A percentile compares a stretch with the other conserved stretches of the same genome.
phyloP scores from a whole-genome alignment of 257 asterid genomes.

The Solanum pinnatisectum region DNA sequence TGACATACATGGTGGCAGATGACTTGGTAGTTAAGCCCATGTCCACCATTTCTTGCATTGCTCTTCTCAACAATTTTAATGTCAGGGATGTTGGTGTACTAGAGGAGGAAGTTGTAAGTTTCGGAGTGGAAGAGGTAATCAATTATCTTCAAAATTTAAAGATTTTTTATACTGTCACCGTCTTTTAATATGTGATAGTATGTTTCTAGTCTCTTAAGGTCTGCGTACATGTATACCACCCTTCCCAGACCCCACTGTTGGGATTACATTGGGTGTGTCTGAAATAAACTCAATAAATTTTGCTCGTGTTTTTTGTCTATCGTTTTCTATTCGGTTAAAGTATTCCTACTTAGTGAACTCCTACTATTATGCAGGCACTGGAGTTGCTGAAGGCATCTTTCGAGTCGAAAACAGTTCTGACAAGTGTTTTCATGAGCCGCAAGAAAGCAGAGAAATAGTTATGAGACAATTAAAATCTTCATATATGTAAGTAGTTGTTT shows the following conservation, averaged over 20 bases:
- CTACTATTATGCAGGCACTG: constrained; percentile 14
- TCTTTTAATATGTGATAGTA: too few species aligned
- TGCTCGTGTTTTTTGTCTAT: not conserved
- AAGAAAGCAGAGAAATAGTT: not conserved
- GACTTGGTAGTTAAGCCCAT: constrained; percentile 18
- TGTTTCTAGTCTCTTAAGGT: too few species aligned
- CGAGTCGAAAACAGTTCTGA: not conserved
- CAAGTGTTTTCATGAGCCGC: not conserved
- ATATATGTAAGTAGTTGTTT: not conserved
- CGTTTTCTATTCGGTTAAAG: not conserved
- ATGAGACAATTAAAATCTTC: not conserved
- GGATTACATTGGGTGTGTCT: not conserved
- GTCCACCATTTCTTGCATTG: constrained; percentile 16
- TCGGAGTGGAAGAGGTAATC: constrained; percentile 15
- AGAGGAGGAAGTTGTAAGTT: not conserved
- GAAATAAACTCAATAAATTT: not conserved
- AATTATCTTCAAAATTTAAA: not conserved
- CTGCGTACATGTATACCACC: not conserved
- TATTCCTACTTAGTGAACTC: not conserved
- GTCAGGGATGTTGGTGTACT: constrained; percentile 4
- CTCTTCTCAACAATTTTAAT: constrained; percentile 5
- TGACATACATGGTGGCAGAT: constrained; percentile 25
- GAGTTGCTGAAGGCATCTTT: constrained; percentile 20
- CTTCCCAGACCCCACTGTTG: not conserved
- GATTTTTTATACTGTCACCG: too few species aligned